Evolutionary conservation across 495 filamentous ascomycete species (phyloP), one percentile per base, ranked within the genome.

Genomic region (Filosporella fistucella): DNA sequence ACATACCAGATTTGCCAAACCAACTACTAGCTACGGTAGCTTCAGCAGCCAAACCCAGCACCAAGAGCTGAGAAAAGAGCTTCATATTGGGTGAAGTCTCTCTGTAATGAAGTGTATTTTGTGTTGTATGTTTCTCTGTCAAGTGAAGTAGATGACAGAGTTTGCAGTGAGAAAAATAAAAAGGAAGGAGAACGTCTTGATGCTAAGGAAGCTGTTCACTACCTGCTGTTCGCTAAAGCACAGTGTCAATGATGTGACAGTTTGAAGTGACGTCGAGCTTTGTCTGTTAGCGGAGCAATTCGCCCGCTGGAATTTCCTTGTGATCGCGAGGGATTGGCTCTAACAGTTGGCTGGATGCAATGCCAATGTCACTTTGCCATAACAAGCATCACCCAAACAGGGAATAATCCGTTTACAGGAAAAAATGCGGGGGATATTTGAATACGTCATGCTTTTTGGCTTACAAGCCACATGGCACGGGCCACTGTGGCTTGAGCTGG

Each of bases 1-100:
- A 78, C 83, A 41, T 66, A 91, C 89, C 83, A 64, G 88, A 77
- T 68, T 88, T 91, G 51, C 77, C 80, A 62, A 90, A 89, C 89
- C 89, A 93, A 59, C 64, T 82, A 56, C 78, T 84, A 39, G 78
- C 87, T 48, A 85, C 71, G 25, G 81, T 77, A 38, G 68, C 75
- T 59, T 88, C 79, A 37, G 82, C 78, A 48, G 84, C 83, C 20
- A 94, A 71, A 56, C 77, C 78, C 51, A 88, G 68, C 57, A 89
- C 69, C 55, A 91, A 66, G 68, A 86, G 64, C 55, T 77, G 76
- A 52, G 77, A 72, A 55, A 85, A 71, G 66, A 90, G 74, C 77
- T 81, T 91, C 89, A 95, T 95, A 41, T 51, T 74, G 51, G 9
- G 24, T 41, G 35, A 49, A 45, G 33, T 17, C 42, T 45, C 33